A percentile compares a stretch with the other conserved stretches of the same genome.
Conservation (phyloP, 2,329 filamentous ascomycete genomes). For the Amylocarpus encephaloides region DNA sequence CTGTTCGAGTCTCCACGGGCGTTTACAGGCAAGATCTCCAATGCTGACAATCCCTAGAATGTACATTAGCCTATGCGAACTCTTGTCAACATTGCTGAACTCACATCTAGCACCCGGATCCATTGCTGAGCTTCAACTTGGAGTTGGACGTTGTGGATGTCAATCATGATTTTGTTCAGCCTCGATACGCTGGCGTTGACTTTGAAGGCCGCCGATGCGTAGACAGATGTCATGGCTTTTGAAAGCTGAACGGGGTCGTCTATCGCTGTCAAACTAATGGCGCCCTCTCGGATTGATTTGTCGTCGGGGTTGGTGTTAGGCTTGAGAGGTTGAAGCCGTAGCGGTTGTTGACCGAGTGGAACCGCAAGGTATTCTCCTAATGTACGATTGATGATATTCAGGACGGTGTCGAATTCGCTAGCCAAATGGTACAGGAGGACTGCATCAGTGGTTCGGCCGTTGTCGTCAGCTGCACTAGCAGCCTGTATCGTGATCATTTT, state of each 20-base stretch:
- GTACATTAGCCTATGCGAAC: constrained; percentile 16
- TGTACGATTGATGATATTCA: constrained; percentile 80
- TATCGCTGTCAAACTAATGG: constrained; percentile 57
- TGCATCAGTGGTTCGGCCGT: constrained; percentile 86
- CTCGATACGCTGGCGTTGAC: constrained; percentile 49
- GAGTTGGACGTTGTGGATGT: not conserved
- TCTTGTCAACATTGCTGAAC: constrained; percentile 29
- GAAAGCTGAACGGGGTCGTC: constrained; percentile 61
- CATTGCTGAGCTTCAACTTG: constrained; percentile 53
- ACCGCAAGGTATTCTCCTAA: constrained; percentile 84
- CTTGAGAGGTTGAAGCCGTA: constrained; percentile 57
- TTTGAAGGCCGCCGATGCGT: constrained; percentile 28
- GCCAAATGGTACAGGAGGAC: constrained; percentile 92
- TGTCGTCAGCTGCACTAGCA: constrained; percentile 87
- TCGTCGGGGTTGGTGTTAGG: constrained; percentile 16
- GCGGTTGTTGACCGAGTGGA: constrained; percentile 74
- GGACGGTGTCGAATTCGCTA: constrained; percentile 91
- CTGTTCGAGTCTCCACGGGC: constrained; percentile 67
- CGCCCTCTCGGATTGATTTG: constrained; percentile 30
- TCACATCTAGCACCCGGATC: constrained; percentile 58
- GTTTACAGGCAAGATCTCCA: constrained; percentile 75
- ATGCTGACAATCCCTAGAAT: constrained; percentile 61
- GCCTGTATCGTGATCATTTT: constrained; percentile 89
- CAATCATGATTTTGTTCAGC: constrained; percentile 40
- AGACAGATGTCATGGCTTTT: constrained; percentile 55